Evolutionary conservation across 441 rosid species (phyloP).

Genomic region (Theobroma grandiflorum): DNA sequence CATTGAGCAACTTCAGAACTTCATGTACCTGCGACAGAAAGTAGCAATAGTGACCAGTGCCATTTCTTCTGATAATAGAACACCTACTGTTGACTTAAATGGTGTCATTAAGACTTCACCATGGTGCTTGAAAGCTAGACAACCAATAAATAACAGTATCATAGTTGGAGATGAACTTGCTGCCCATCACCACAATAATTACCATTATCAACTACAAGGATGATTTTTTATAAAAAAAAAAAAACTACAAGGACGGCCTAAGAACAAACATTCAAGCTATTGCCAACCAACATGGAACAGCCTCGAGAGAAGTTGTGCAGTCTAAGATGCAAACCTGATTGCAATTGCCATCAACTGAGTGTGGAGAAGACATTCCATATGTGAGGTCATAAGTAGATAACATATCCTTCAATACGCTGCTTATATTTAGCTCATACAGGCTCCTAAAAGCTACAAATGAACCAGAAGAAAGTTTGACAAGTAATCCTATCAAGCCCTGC

Average conservation of each 20-base stretch:
- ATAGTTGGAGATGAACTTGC: neutral
- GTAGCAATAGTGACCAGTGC: conserved; percentile 10
- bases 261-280: neutral
- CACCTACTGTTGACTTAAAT: conserved; percentile 17
- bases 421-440: conserved; percentile 83
- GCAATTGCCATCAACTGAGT: conserved; percentile 64
- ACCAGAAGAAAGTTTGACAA: conserved; percentile 82
- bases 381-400: conserved; percentile 73
- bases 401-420: conserved; percentile 79
- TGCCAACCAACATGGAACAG: conserved; percentile 14
- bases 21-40: conserved; percentile 72
- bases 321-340: conserved; percentile 69
- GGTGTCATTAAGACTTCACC: neutral
- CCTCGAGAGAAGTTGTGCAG: conserved; percentile 1
- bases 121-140: conserved; percentile 1
- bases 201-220: neutral
- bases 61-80: conserved; percentile 12
- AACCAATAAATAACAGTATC: neutral
- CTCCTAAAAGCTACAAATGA: conserved; percentile 79
- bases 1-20: conserved; percentile 89
- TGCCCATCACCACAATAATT: neutral
- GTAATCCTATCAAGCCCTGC: conserved; percentile 93
- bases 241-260: neutral
- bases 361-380: conserved; percentile 74
- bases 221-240: too few species aligned